Base-by-base conservation (phyloP, 768 basidiomycete species). In the Dentipellis fragilis region DNA sequence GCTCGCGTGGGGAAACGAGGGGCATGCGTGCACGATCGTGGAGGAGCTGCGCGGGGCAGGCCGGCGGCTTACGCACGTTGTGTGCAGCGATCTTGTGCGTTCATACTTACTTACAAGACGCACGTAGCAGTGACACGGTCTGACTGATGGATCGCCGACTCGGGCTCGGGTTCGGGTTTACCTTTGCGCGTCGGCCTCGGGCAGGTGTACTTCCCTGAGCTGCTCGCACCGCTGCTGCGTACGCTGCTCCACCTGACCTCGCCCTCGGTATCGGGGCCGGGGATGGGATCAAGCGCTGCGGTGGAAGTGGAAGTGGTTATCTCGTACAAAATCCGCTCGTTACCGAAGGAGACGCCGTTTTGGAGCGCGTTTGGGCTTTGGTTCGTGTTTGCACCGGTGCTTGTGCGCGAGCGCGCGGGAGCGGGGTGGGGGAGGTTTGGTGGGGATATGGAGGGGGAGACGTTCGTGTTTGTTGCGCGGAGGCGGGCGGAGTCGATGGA, bases 21-120 rank as follows among this genome's bases (percentile, higher is more conserved):
- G 69, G 14, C 76, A 86, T 58, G 77, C 71, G 3, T 39, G 50
- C 11, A 39, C 56, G 12, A 71, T 87, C 42, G 63, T 70, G 9
- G 63, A 65, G 4, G 74, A 79, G 46, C 69, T 81, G 4, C 49
- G 49, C 22, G 47, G 60, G n/a, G 42, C 22, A 14, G 17, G 16
- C 7, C 52, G 60, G 46, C 58, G 42, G 34, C 63, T 80, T 52
- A 85, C 84, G 1, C 87, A 89, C 63, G 77, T 93, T 47, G 66
- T 92, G 19, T 89, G 89, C 68, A 92, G 91, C 65, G 90, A 93
- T 69, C 76, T 93, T 54, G 89, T 89, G 70, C 65, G 83, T 76
- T 40, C 22, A n/a, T 10, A 22, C 35, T 19, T 29, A 10, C 36
- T 49, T 56, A 4, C 22, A 36, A 29, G n/a, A n/a, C n/a, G n/a